phyloP scores from a whole-genome alignment of 2,329 filamentous ascomycete species.

The Xylariaceae sp. region DNA sequence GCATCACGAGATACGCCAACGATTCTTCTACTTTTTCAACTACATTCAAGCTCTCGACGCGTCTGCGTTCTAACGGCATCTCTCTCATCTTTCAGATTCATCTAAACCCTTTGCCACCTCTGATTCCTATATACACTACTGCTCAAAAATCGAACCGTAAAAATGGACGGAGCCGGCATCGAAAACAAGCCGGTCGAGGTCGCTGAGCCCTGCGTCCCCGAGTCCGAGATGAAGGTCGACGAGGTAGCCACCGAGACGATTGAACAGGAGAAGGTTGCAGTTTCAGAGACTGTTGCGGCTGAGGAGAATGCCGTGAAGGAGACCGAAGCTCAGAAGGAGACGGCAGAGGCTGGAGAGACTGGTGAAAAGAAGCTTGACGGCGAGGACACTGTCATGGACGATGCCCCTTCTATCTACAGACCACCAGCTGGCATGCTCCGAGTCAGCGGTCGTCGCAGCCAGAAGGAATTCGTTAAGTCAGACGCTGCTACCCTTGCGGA shows the following conservation, averaged over 20 bases:
- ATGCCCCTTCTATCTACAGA: constrained; percentile 18
- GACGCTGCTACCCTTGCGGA: constrained; percentile 63
- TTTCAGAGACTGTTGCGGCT: constrained; percentile 21
- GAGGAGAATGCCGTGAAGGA: constrained; percentile 25
- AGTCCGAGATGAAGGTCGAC: constrained; percentile 6
- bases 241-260: neutral
- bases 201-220: constrained; percentile 17
- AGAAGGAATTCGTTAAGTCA: constrained; percentile 59
- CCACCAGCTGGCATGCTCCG: constrained; percentile 37
- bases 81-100: neutral
- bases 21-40: neutral
- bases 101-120: neutral
- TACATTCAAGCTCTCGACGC: neutral
- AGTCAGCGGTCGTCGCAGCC: constrained; percentile 37
- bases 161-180: constrained; percentile 32
- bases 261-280: constrained; percentile 18
- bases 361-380: constrained; percentile 17
- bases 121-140: too few relatives aligned
- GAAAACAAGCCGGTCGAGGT: constrained; percentile 39
- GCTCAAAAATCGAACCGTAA: constrained; percentile 7
- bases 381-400: constrained; percentile 27
- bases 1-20: neutral
- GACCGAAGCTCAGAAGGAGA: neutral
- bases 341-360: constrained; percentile 25
- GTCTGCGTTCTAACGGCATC: neutral